A percentile compares a stretch with the other conserved stretches of the same genome.
phyloP scores from a whole-genome alignment of 2,329 filamentous ascomycete species.

The Scedosporium dehoogii region DNA sequence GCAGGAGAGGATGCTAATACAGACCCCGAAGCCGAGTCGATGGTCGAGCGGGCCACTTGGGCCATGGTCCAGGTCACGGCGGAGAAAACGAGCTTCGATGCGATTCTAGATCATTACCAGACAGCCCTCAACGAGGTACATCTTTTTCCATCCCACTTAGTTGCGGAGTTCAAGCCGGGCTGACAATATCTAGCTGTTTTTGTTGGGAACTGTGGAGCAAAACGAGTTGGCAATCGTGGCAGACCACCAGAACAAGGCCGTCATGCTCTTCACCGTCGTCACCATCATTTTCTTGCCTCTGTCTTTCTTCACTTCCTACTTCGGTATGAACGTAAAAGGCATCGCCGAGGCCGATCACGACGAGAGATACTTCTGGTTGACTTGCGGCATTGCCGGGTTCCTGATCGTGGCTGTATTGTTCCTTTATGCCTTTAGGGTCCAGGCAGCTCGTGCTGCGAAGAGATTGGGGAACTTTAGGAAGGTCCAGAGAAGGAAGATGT shows the following conservation, averaged over 20 bases:
- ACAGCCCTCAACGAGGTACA: neutral
- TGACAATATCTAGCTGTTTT: neutral
- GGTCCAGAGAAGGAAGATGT: neutral
- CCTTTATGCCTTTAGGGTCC: neutral
- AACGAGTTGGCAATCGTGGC: neutral
- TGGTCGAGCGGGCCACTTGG: neutral
- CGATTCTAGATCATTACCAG: neutral
- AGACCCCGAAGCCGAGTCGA: neutral
- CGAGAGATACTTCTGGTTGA: neutral
- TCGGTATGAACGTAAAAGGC: conserved; percentile 46
- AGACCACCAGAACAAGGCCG: conserved; percentile 12
- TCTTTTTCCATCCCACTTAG: neutral
- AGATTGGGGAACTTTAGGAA: neutral
- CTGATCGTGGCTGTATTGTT: neutral
- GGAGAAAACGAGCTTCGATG: neutral
- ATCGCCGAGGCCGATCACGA: neutral
- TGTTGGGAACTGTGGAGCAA: neutral
- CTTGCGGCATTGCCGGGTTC: neutral
- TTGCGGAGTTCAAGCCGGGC: neutral
- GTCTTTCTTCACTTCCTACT: conserved; percentile 56
- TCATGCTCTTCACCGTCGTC: conserved; percentile 57
- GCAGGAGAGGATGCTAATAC: neutral
- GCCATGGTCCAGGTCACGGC: neutral
- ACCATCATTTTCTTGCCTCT: conserved; percentile 56
- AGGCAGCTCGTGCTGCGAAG: neutral